A percentile compares a stretch with the other conserved stretches of the same genome.
These are phyloP conservation scores for Botrytis deweyae DNA, from an alignment of 2,329 filamentous ascomycete genomes.

Conservation along the genomic window DNA sequence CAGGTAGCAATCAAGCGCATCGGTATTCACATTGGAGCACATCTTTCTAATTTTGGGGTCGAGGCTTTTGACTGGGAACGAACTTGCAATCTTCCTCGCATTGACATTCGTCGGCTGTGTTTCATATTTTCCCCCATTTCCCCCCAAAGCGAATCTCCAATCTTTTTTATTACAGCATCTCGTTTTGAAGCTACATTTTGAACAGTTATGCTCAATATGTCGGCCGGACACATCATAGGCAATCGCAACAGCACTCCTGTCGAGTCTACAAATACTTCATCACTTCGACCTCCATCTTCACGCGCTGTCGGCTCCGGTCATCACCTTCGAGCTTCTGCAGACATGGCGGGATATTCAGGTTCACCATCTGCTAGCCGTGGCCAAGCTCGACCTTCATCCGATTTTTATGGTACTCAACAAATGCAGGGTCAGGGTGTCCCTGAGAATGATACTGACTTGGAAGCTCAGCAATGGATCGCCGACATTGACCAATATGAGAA, in stretches of 20 bases:
- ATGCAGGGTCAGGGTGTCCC: constrained; percentile 64
- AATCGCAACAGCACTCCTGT: constrained; percentile 94
- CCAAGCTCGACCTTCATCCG: constrained; percentile 89
- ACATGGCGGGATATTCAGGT: constrained; percentile 80
- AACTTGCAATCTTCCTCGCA: constrained; percentile 30
- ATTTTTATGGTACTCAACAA: constrained; percentile 80
- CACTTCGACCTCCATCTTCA: constrained; percentile 79
- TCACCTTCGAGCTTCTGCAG: constrained; percentile 90
- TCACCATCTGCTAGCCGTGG: constrained; percentile 60
- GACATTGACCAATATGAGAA: constrained; percentile 99
- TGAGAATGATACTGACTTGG: constrained; percentile 83
- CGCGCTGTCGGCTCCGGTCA: constrained; percentile 75
- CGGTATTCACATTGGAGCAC: constrained; percentile 30
- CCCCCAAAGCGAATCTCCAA: constrained; percentile 15
- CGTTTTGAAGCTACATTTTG: neutral
- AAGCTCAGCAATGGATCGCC: constrained; percentile 96
- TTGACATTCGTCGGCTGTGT: constrained; percentile 21
- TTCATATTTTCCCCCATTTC: constrained; percentile 17
- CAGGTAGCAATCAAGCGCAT: constrained; percentile 30
- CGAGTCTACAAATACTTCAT: constrained; percentile 78
- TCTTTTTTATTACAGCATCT: constrained; percentile 18
- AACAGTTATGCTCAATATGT: constrained; percentile 50
- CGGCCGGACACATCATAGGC: constrained; percentile 55
- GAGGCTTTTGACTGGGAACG: constrained; percentile 24
- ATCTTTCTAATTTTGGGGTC: constrained; percentile 30